Conservation (phyloP, 768 basidiomycete genomes). For the Serendipita indica region DNA sequence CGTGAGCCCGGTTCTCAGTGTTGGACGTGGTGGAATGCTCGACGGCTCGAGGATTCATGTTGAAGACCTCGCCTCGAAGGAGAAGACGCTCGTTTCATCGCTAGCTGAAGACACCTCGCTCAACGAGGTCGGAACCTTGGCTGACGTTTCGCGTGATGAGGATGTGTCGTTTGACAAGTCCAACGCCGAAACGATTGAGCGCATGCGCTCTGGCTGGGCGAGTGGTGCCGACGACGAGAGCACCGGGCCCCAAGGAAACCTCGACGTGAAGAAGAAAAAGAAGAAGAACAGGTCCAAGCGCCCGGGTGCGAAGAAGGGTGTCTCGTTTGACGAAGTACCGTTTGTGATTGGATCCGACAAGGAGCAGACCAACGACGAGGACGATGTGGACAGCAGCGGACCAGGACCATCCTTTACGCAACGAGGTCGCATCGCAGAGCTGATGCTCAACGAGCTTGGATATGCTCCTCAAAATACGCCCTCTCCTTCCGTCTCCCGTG, state of each 20-base stretch:
- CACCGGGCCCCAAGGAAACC: neutral
- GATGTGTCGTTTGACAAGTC: neutral
- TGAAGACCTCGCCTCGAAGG: neutral
- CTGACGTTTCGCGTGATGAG: neutral
- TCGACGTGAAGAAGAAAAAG: constrained; percentile 9
- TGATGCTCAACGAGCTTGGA: neutral
- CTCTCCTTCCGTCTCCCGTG: neutral
- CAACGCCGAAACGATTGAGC: neutral
- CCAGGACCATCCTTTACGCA: neutral
- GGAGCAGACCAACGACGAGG: neutral
- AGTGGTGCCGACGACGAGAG: neutral
- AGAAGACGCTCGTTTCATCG: neutral
- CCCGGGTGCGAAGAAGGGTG: neutral
- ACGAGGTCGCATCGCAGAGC: neutral
- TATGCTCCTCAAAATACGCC: neutral
- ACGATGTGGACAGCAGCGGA: neutral
- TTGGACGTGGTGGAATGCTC: neutral
- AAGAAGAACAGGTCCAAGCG: constrained; percentile 10
- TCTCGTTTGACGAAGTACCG: neutral
- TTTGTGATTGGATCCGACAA: constrained; percentile 4
- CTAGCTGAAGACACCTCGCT: neutral
- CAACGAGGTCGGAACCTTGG: neutral
- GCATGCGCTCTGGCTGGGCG: neutral
- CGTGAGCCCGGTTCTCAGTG: neutral
- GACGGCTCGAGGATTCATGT: neutral